Evolutionary conservation across 768 basidiomycete species (phyloP), one percentile per base, ranked within the genome.

Genomic region (Baorangia bicolor): DNA sequence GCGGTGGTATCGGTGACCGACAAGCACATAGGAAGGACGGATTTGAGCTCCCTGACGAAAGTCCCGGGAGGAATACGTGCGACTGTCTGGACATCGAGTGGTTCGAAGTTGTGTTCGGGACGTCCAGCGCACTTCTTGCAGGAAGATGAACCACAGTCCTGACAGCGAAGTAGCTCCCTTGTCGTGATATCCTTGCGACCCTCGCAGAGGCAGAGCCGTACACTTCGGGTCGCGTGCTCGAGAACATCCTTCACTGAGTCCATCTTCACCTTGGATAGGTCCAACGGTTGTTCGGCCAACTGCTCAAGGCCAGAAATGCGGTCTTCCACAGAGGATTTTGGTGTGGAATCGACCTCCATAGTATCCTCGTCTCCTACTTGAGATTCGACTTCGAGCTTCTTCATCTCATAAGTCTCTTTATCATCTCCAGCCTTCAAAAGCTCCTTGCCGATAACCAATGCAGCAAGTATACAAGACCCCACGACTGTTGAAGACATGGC

Each of bases 401-500:
- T 86, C 58, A 76, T 79, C 64, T 91, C 89, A 64, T 92, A 92
- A 3, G 82, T 87, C 57, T 81, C 75, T 5, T 71, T 75, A 63
- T 90, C 87, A 35, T 83, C 72, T 5, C 90, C 90, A 1, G 74
- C 73, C 58, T 86, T 86, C 31, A 97, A 75, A 33, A 92, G 77
- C 45, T 82, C 80, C 67, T 78, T 79, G 7, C 85, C 84, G 2
- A 86, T 72, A 11, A 89, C 81, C 42, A 98, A 76, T 0, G 93
- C 92, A 18, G 89, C 86, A 52, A 96, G 74, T 59, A 97, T 91
- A 59, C 92, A 88, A 4, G 92, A 82, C 1, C 95, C 95, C 30
- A 98, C 94, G 25, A 97, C 95, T 1, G 95, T 97, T 5, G 94
- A 92, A 1, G 94, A 94, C 95, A 98, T 98, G 56, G 95, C 95